Percentiles rank a stretch among this genome's conserved stretches.
phyloP scores from a whole-genome alignment of 331 rosid species.

The Saraca asoca region DNA sequence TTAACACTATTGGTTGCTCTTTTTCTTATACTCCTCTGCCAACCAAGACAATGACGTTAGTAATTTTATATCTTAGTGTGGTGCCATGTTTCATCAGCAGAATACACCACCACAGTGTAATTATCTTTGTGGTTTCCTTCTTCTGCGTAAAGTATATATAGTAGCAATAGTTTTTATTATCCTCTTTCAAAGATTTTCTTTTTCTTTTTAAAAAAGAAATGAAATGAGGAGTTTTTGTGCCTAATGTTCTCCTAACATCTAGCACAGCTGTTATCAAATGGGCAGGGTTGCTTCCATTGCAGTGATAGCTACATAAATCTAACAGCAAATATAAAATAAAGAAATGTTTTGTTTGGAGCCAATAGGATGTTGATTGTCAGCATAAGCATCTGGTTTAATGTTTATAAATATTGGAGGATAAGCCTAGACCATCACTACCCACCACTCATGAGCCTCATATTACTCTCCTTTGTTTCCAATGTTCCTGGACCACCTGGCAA shows the following conservation, averaged over 20 bases:
- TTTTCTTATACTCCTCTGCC: background rate
- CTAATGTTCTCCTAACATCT: slow-evolving; percentile 29
- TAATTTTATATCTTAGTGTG: background rate
- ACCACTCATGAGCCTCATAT: slow-evolving; percentile 41
- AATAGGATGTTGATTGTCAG: slow-evolving; percentile 35
- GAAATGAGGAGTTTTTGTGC: slow-evolving; percentile 26
- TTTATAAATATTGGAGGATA: slow-evolving; percentile 29
- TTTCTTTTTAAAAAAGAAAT: background rate
- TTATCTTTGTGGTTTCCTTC: slow-evolving; percentile 23
- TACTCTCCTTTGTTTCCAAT: slow-evolving; percentile 47
- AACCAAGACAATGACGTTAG: background rate
- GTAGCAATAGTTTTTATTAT: slow-evolving; percentile 47
- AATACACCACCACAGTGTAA: slow-evolving; percentile 18
- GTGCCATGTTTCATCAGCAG: slow-evolving; percentile 5
- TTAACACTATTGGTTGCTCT: background rate
- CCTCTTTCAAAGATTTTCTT: slow-evolving; percentile 28
- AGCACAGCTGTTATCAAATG: slow-evolving; percentile 17
- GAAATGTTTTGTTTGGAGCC: slow-evolving; percentile 18
- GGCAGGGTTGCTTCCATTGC: slow-evolving; percentile 3
- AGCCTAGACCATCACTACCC: slow-evolving; percentile 38
- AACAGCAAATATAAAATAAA: slow-evolving; percentile 29
- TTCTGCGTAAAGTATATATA: slow-evolving; percentile 31
- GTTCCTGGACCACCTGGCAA: slow-evolving; percentile 52
- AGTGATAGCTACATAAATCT: slow-evolving; percentile 47
- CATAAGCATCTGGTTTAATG: background rate